Evolutionary conservation across 768 basidiomycete species (phyloP).

Genomic region (Lactifluus piperatus): DNA sequence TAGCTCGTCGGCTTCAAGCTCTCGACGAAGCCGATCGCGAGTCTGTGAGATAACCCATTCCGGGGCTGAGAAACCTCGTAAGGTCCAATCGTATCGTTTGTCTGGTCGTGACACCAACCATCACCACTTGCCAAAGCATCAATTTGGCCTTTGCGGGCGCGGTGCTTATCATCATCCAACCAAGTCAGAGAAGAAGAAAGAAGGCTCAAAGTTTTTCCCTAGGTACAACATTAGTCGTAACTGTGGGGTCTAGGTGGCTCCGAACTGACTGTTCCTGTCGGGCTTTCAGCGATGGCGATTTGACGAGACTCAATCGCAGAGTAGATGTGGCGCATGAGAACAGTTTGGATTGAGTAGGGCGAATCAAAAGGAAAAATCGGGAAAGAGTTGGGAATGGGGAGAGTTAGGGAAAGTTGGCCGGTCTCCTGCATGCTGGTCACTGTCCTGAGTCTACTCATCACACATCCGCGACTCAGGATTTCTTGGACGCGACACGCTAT

Average conservation of each 20-base stretch:
- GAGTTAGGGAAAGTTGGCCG: slow-evolving; percentile 20
- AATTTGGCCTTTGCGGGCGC: slow-evolving; percentile 59
- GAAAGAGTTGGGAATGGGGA: slow-evolving; percentile 62
- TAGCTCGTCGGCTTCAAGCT: slow-evolving; percentile 57
- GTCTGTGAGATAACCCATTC: slow-evolving; percentile 76
- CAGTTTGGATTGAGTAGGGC: slow-evolving; percentile 77
- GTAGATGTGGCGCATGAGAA: slow-evolving; percentile 87
- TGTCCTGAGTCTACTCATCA: neutral
- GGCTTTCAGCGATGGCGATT: slow-evolving; percentile 81
- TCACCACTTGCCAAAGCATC: slow-evolving; percentile 27
- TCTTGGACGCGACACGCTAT: slow-evolving; percentile 2
- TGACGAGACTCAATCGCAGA: slow-evolving; percentile 61
- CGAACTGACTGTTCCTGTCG: slow-evolving; percentile 71
- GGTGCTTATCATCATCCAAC: slow-evolving; percentile 60
- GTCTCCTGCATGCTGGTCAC: neutral
- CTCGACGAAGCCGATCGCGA: slow-evolving; percentile 49
- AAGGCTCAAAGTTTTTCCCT: slow-evolving; percentile 85
- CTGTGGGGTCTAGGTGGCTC: neutral
- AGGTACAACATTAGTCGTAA: neutral
- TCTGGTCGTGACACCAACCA: slow-evolving; percentile 24
- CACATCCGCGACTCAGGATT: neutral
- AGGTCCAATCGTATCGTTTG: neutral
- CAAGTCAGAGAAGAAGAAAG: slow-evolving; percentile 70
- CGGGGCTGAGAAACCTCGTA: slow-evolving; percentile 34
- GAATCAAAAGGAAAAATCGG: slow-evolving; percentile 75